phyloP scores from a whole-genome alignment of 2,329 filamentous ascomycete genomes.

The Aureobasidium mangrovei region DNA sequence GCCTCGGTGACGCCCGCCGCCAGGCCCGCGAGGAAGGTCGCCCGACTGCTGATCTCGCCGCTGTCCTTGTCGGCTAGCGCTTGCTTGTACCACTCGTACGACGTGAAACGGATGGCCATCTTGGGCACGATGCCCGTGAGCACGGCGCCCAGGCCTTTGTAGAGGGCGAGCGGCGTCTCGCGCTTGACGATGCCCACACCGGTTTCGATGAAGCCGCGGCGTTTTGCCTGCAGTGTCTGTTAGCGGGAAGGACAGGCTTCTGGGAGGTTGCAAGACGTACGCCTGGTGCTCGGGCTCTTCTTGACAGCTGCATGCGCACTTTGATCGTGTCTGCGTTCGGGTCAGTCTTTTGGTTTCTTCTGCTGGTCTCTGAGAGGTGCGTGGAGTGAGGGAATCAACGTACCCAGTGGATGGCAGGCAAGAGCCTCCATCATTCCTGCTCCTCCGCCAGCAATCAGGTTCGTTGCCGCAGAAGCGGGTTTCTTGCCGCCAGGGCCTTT shows the following conservation, averaged over 20 bases:
- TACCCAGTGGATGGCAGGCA: slow-evolving; percentile 86
- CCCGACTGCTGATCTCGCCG: slow-evolving; percentile 58
- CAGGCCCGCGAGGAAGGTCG: slow-evolving; percentile 75
- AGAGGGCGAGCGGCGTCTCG: slow-evolving; percentile 86
- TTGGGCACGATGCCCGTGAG: slow-evolving; percentile 95
- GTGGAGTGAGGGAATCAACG: slow-evolving; percentile 20
- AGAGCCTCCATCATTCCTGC: slow-evolving; percentile 99
- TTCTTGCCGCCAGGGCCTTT: slow-evolving; percentile 56
- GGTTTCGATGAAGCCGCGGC: slow-evolving; percentile 79
- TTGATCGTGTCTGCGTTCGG: slow-evolving; percentile 73
- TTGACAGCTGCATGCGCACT: slow-evolving; percentile 97
- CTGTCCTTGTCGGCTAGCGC: slow-evolving; percentile 55
- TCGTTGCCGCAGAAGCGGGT: slow-evolving; percentile 77
- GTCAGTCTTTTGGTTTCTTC: neutral
- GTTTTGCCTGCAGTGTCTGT: slow-evolving; percentile 46
- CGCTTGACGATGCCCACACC: slow-evolving; percentile 77
- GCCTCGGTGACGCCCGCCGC: slow-evolving; percentile 93
- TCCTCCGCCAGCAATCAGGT: slow-evolving; percentile 89
- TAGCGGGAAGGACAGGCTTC: neutral
- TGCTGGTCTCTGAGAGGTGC: neutral
- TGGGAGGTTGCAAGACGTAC: slow-evolving; percentile 35
- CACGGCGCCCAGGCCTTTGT: slow-evolving; percentile 97
- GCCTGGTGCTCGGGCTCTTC: slow-evolving; percentile 72
- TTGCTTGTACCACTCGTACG: slow-evolving; percentile 93
- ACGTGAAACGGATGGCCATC: slow-evolving; percentile 98